Base-by-base conservation (phyloP, 352 stramenopile genomes). In the Globisporangium apiculatum region DNA sequence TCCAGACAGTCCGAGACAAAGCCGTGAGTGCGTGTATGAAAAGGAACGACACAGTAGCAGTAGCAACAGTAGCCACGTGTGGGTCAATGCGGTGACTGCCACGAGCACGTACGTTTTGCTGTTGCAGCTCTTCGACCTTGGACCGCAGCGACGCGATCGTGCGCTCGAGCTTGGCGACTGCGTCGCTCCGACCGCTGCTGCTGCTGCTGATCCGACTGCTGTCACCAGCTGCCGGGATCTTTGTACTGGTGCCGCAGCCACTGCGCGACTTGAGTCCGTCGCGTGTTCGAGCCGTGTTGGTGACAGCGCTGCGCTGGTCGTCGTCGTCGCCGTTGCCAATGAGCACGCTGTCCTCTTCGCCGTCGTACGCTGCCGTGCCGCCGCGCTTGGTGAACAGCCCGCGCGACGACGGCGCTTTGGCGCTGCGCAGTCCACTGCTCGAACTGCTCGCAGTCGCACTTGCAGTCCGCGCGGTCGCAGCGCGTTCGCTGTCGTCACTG, bases 61-160 rank as follows among this genome's bases (percentile, higher is more conserved):
- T 31, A 31, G 24, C 24, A 31, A 31, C 24, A 31, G 24, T 31
- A 31, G 24, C 24, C 24, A 31, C 24, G 24, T 31, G 3, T 31
- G 24, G 24, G 24, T 3, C 24, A 31, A 31, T 31, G 24, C 24
- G 24, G 14, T 4, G 7, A 43, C 40, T 12, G 7, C 1, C 49
- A 41, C 5, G 7, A 48, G 15, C 37, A 68, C 76, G 65, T 83
- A 88, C 80, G 73, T 91, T 91, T 61, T 86, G 82, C 53, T 82
- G 79, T 52, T 88, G 74, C 3, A 88, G 64, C 56, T 88, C 78
- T 64, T 91, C 78, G 6, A 88, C 54, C 59, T 86, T 91, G 37
- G 58, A 46, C 6, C 81, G 76, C 0, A 91, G 66, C 15, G 71
- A 71, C 24, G 61, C 66, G 41, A 86, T 73, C 5, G 78, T 85